These are phyloP conservation scores for Fusarium illudens DNA, from an alignment of 2,329 filamentous ascomycete species.

Conservation along the genomic window DNA sequence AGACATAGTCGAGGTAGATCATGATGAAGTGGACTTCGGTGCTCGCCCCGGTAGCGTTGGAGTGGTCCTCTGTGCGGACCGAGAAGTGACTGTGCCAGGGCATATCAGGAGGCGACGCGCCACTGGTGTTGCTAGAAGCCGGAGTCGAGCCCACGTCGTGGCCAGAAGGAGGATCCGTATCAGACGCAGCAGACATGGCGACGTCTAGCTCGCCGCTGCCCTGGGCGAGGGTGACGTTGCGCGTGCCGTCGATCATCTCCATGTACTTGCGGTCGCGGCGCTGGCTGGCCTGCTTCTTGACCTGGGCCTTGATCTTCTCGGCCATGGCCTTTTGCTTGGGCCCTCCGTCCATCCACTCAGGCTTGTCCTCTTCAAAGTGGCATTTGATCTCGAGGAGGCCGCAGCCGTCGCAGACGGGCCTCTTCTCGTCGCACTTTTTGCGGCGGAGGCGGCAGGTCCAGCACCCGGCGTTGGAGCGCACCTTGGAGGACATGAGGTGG, in stretches of 20 bases:
- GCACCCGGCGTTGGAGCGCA: conserved; percentile 59
- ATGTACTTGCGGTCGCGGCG: conserved; percentile 61
- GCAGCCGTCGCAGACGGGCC: conserved; percentile 62
- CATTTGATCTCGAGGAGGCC: conserved; percentile 64
- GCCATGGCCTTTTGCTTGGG: conserved; percentile 59
- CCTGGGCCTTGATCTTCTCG: conserved; percentile 63
- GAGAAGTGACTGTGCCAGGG: conserved; percentile 47
- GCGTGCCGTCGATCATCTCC: conserved; percentile 52
- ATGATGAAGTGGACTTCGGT: conserved; percentile 58
- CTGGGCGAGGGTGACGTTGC: conserved; percentile 33
- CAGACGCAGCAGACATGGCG: conserved; percentile 38
- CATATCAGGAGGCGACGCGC: conserved; percentile 44
- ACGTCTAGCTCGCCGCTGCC: conserved; percentile 4
- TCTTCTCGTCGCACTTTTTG: conserved; percentile 68
- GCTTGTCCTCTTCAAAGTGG: conserved; percentile 60
- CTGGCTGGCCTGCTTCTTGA: conserved; percentile 62
- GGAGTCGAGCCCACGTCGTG: conserved; percentile 40
- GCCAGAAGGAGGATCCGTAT: conserved; percentile 40
- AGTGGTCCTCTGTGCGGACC: conserved; percentile 32
- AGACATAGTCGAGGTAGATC: conserved; percentile 69
- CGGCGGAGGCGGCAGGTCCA: conserved; percentile 69
- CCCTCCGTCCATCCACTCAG: conserved; percentile 66
- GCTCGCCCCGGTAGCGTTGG: conserved; percentile 35
- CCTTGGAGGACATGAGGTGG: conserved; percentile 43
- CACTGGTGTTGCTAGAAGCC: conserved; percentile 44